phyloP scores from a whole-genome alignment of 139 green algal genomes.

The Micractinium conductrix region DNA sequence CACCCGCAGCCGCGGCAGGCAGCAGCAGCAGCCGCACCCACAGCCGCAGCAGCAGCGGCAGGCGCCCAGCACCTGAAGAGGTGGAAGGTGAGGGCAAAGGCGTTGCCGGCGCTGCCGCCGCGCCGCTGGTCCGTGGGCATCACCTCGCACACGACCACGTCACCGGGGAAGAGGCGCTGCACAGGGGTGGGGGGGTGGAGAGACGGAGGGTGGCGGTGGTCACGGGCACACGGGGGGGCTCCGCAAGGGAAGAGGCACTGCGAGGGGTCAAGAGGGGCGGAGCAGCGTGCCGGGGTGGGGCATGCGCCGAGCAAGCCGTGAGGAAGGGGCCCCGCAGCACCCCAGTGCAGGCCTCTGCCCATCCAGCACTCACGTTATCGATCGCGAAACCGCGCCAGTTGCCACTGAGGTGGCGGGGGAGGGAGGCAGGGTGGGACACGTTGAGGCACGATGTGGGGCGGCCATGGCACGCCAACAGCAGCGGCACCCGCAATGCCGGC shows the following conservation, averaged over 20 bases:
- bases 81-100: slow-evolving; percentile 9
- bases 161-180: slow-evolving; percentile 18
- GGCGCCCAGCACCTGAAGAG: background rate
- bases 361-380: background rate
- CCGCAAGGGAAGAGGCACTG: too few relatives aligned
- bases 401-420: too few relatives aligned
- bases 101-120: background rate
- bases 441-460: too few relatives aligned
- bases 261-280: too few relatives aligned
- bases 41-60: too few relatives aligned
- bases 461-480: too few relatives aligned
- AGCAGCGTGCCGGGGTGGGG: background rate
- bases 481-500: too few relatives aligned
- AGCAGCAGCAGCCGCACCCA: too few relatives aligned
- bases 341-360: too few relatives aligned
- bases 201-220: background rate
- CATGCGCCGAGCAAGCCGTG: background rate
- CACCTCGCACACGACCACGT: slow-evolving; percentile 2
- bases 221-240: background rate
- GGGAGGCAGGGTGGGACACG: too few relatives aligned
- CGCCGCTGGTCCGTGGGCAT: background rate
- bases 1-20: too few relatives aligned
- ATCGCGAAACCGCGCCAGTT: slow-evolving; percentile 5
- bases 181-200: background rate
- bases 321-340: too few relatives aligned